Base-by-base conservation (phyloP, 2,329 filamentous ascomycete genomes). In the Clarireedia hainanense region DNA sequence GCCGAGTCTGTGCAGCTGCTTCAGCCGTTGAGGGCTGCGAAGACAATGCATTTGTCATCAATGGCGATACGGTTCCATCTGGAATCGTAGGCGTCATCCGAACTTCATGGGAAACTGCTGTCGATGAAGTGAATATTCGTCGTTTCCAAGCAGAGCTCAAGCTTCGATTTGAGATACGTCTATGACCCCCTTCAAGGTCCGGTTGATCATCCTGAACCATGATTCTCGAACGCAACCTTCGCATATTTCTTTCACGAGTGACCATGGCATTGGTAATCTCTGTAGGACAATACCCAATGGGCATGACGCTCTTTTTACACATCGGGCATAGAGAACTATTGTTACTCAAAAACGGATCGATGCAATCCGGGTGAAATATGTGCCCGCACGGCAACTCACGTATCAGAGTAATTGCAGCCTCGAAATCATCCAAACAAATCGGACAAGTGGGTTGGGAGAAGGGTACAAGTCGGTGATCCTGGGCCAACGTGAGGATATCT, bases 351-450 rank as follows among this genome's bases (percentile, higher is more conserved):
- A 94, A 96, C 23, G 85, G 80, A 67, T 97, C 91, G 61, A 97
- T 91, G 67, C 94, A 99, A 61, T 88, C 86, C 0, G 89, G 86
- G 63, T 99, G 92, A 71, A 91, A 99, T 56, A 97, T 92, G 69
- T 99, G 94, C 0, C 87, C 84, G 64, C 94, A 99, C 0, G 89
- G 84, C 2, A 97, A 76, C 71, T 96, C 88, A 55, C 91, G 86
- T 55, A 97, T 91, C 20, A 84, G 80, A 0, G 88, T 86, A 17
- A 77, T 73, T 39, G 81, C 80, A 15, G 83, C 79, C 27, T 86
- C 78, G 66, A 89, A 97, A 57, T 89, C 83, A 54, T 90, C 88
- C 1, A 95, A 78, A 67, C 94, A 99, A 52, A 97, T 96, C n/a
- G 89, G 83, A 68, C 94, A 97, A 2, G 80, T 85, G 0, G 89